Evolutionary conservation across 176 grass and related monocot species (phyloP), one percentile per base, ranked within the genome.

Genomic region (Alloteropsis semialata): DNA sequence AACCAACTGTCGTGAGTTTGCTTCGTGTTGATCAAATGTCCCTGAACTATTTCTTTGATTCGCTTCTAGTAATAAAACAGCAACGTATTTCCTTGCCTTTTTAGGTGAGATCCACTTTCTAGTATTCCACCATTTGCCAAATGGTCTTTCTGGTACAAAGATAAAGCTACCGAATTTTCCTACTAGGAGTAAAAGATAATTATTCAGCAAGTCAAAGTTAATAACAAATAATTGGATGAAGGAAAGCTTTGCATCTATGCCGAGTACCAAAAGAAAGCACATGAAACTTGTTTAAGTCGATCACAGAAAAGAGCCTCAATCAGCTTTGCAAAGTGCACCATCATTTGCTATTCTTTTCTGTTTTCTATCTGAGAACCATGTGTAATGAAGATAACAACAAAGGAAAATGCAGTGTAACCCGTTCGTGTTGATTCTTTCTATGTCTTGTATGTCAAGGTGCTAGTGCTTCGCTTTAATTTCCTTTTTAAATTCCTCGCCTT

Each of bases 131-230:
- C 56, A 64, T 18, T 80, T 32, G 25, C 12, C 17, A 10, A 8
- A 9, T 18, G 19, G 14, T 0, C 29, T 54, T 11, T n/a, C 1
- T 45, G 7, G 8, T 65, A 34, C 1, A 58, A 81, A 57, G 41
- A 22, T 45, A 14, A 14, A 19, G 62, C 51, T 45, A 17, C 16
- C 10, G 18, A 29, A 77, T 11, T 12, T 11, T 10, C 6, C 14
- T 17, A 11, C 46, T 5, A 28, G 8, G 12, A 4, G 41, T 81
- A 74, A 67, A 59, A 59, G 46, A 32, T 65, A 73, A 56, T 39
- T 50, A 73, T 88, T 56, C 2, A 2, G 80, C 19, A 72, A 61
- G 54, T 82, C 62, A 80, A 63, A 65, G 19, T 9, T 54, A 6
- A 32, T n/a, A 50, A 45, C 6, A 33, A 4, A 10, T 5, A 10